Percentiles rank a stretch among this genome's conserved stretches.
Evolutionary conservation across 768 basidiomycete genomes (phyloP).

Genomic region (Mycena olivaceomarginata): DNA sequence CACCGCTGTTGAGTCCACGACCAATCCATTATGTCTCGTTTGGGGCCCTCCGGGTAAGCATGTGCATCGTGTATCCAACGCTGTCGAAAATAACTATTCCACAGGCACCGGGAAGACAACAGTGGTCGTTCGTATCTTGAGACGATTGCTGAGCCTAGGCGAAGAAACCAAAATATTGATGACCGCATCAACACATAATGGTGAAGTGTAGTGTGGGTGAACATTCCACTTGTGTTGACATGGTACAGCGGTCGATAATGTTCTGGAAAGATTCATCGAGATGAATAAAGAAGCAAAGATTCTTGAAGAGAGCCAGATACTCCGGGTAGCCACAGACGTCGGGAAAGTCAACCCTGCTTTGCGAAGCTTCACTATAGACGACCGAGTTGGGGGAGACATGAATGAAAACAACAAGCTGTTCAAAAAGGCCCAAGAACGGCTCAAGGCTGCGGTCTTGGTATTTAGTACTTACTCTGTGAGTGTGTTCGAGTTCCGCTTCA

Average conservation of each 20-base stretch:
- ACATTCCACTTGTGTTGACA: neutral
- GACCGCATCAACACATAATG: slow-evolving; percentile 85
- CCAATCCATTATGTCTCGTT: slow-evolving; percentile 70
- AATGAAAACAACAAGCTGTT: slow-evolving; percentile 75
- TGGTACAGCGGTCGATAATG: slow-evolving; percentile 79
- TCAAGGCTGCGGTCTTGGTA: slow-evolving; percentile 73
- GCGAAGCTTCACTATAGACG: slow-evolving; percentile 78
- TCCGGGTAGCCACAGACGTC: slow-evolving; percentile 81
- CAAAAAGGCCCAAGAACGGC: slow-evolving; percentile 75
- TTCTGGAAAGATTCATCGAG: slow-evolving; percentile 76
- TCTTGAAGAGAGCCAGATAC: slow-evolving; percentile 73
- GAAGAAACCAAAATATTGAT: slow-evolving; percentile 72
- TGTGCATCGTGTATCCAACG: neutral
- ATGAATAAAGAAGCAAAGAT: slow-evolving; percentile 65
- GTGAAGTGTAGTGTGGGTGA: slow-evolving; percentile 51
- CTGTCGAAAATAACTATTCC: neutral
- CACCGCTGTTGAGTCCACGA: slow-evolving; percentile 66
- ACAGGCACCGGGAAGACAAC: slow-evolving; percentile 84
- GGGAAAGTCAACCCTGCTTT: slow-evolving; percentile 76
- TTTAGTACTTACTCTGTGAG: slow-evolving; percentile 80
- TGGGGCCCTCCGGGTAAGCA: slow-evolving; percentile 81
- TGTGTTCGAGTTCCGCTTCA: neutral
- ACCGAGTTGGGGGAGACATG: slow-evolving; percentile 79
- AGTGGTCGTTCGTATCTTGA: slow-evolving; percentile 78
- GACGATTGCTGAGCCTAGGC: slow-evolving; percentile 58